phyloP scores from a whole-genome alignment of 2,329 filamentous ascomycete genomes.

The Exophiala spinifera region DNA sequence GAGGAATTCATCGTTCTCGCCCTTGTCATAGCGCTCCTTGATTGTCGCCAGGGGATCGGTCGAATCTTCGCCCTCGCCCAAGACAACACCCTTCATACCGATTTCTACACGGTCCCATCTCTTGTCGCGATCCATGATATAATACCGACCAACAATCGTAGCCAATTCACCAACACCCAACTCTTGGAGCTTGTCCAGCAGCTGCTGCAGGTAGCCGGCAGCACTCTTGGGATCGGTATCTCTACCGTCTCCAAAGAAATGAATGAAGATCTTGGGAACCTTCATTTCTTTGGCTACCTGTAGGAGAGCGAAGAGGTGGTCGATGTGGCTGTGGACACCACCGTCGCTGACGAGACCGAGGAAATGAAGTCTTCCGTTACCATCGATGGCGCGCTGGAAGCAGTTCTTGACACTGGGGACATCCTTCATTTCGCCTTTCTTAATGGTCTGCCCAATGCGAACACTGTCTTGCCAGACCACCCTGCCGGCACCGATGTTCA shows the following conservation, averaged over 20 bases:
- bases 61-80: conserved; percentile 82
- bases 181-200: conserved; percentile 77
- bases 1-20: conserved; percentile 94
- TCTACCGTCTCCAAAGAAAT: conserved; percentile 98
- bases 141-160: conserved; percentile 93
- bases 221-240: conserved; percentile 97
- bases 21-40: conserved; percentile 80
- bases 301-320: conserved; percentile 83
- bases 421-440: conserved; percentile 74
- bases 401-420: conserved; percentile 74
- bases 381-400: conserved; percentile 75
- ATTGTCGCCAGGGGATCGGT: conserved; percentile 82
- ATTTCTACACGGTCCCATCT: conserved; percentile 93
- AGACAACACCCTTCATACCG: conserved; percentile 79
- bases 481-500: conserved; percentile 96
- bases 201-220: conserved; percentile 79
- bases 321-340: conserved; percentile 95
- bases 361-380: conserved; percentile 88
- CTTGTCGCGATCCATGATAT: conserved; percentile 99
- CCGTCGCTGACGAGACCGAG: conserved; percentile 91
- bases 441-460: conserved; percentile 89
- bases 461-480: conserved; percentile 99
- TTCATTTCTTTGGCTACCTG: conserved; percentile 84
- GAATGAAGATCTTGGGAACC: conserved; percentile 90
- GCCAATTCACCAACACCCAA: conserved; percentile 83